Conservation (phyloP, 2,329 filamentous ascomycete species). For the Verticillium albo-atrum region DNA sequence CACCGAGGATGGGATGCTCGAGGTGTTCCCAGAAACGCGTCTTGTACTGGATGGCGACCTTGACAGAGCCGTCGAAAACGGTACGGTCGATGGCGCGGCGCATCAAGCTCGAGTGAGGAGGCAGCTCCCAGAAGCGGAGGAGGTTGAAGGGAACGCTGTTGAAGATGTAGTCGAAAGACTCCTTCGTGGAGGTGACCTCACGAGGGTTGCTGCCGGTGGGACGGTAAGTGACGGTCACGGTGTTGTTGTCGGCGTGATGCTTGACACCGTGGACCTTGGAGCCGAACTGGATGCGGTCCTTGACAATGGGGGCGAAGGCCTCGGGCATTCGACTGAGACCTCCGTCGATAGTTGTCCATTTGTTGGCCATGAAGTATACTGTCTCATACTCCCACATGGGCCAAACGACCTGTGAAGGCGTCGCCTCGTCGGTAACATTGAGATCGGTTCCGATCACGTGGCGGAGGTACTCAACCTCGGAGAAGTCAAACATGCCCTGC, state of each 20-base stretch:
- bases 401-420: conserved; percentile 14
- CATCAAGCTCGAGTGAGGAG: conserved; percentile 24
- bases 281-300: conserved; percentile 16
- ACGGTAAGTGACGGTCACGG: conserved; percentile 14
- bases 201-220: conserved; percentile 16
- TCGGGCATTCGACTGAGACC: conserved; percentile 28
- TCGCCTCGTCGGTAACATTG: conserved; percentile 31
- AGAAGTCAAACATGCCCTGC: conserved; percentile 21
- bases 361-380: conserved; percentile 18
- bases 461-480: conserved; percentile 24
- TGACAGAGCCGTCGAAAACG: conserved; percentile 19
- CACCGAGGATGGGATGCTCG: conserved; percentile 29
- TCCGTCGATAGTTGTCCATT: conserved; percentile 23
- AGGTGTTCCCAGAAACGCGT: conserved; percentile 35
- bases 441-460: conserved; percentile 26
- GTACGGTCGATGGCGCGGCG: conserved; percentile 19
- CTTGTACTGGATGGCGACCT: conserved; percentile 51
- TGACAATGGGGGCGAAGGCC: conserved; percentile 27
- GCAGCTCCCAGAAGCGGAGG: conserved; percentile 30
- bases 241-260: conserved; percentile 15
- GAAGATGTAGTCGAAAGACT: conserved; percentile 32
- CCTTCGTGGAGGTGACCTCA: conserved; percentile 16
- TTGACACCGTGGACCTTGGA: conserved; percentile 17
- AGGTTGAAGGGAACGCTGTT: conserved; percentile 31
- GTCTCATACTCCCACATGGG: conserved; percentile 26